Evolutionary conservation across 2,329 filamentous ascomycete genomes (phyloP), one percentile per base, ranked within the genome.

Genomic region (Thielaviopsis punctulata): DNA sequence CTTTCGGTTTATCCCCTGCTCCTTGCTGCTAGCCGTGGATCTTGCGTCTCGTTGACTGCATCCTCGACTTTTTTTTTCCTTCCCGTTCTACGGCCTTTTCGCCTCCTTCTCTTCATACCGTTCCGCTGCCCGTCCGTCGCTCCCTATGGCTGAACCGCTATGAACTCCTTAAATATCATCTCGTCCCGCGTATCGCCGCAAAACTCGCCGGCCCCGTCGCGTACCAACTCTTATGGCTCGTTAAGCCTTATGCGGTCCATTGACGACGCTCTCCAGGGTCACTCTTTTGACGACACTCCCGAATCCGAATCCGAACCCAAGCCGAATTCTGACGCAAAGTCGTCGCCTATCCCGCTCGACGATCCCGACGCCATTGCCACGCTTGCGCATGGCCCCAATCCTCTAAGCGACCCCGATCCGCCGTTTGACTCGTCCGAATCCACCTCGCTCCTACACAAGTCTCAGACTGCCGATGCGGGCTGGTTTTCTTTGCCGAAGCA

Each of bases 161-260:
- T 95, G 90, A 95, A 95, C 80, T 94, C 89, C 62, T 75, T 95
- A 73, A 94, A 92, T 71, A 86, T 95, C 66, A 79, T 95, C 66
- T 92, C 87, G 63, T 80, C 86, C 65, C 82, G 84, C 70, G 85
- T 89, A 65, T 80, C 79, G 60, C 76, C 78, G 59, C 66, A 77
- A 52, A 68, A 76, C 55, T 78, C 71, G 59, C 72, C 76, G 30
- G 63, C 65, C 45, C 72, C 76, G 52, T 73, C 77, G 54, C 73
- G 77, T 64, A 75, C 76, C 56, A 80, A 79, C 64, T 81, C 78
- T 24, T 68, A 79, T 60, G 70, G 69, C 59, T 73, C 72, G 56
- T 65, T 78, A 56, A 68, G 70, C 56, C 62, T 75, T 47, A 64
- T 72, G 57, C 62, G 68, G 54, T 64, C 70, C 53, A 45, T 52